A percentile compares a stretch with the other conserved stretches of the same genome.
Evolutionary conservation across 2,329 filamentous ascomycete genomes (phyloP).

Genomic region (Phaeoacremonium minimum): DNA sequence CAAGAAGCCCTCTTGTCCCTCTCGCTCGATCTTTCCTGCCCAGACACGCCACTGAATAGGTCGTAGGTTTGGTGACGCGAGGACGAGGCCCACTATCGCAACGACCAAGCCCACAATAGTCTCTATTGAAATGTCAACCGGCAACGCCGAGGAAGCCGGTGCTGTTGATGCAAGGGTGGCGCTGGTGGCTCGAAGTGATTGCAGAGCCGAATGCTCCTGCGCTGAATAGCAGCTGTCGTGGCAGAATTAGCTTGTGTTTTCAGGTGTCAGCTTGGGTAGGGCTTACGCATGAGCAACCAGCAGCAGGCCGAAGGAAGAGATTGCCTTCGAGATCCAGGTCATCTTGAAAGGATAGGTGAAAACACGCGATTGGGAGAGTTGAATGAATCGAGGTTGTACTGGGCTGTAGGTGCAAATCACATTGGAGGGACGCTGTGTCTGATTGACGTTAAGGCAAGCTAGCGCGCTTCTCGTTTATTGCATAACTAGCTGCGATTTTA

Average conservation of each 20-base stretch:
- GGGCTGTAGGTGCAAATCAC: too few relatives aligned
- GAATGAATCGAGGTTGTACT: too few relatives aligned
- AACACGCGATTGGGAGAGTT: too few relatives aligned
- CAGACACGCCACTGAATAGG: conserved; percentile 81
- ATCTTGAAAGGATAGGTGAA: conserved; percentile 43
- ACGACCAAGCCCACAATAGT: conserved; percentile 74
- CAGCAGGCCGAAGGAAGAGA: conserved; percentile 71
- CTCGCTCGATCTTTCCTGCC: conserved; percentile 78
- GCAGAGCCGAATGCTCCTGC: conserved; percentile 80
- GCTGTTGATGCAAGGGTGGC: conserved; percentile 38
- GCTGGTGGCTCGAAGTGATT: conserved; percentile 49
- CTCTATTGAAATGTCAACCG: conserved; percentile 84
- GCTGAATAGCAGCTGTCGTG: conserved; percentile 83
- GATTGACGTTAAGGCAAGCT: too few relatives aligned
- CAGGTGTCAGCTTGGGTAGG: background rate
- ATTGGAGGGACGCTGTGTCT: too few relatives aligned
- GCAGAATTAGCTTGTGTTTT: conserved; percentile 10
- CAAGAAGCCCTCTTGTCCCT: conserved; percentile 59
- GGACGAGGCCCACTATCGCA: conserved; percentile 79
- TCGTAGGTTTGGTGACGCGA: conserved; percentile 71
- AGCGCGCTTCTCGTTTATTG: too few relatives aligned
- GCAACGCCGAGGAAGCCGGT: conserved; percentile 50
- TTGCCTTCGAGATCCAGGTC: conserved; percentile 66
- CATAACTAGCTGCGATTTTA: too few relatives aligned
- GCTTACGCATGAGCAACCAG: conserved; percentile 84